A percentile compares a stretch with the other conserved stretches of the same genome.
Evolutionary conservation across 1,139 yeast species (phyloP).

Genomic region (Pichia sp.): DNA sequence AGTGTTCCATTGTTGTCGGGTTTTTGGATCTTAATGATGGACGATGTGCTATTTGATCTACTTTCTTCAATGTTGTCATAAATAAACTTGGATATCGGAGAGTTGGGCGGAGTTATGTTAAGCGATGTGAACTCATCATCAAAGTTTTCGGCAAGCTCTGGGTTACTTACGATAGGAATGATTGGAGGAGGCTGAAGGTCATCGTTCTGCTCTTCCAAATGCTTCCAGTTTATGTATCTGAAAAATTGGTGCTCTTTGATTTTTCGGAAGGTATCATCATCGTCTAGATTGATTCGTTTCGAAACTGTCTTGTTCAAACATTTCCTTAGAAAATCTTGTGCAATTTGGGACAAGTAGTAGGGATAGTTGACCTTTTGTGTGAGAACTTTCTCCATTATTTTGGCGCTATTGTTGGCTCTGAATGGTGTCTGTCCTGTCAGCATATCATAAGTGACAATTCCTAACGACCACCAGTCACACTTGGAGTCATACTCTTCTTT

Average conservation of each 20-base stretch:
- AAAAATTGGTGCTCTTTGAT: slow-evolving; percentile 74
- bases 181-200: slow-evolving; percentile 65
- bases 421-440: slow-evolving; percentile 93
- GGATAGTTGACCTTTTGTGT: slow-evolving; percentile 75
- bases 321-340: slow-evolving; percentile 72
- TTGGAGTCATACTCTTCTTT: slow-evolving; percentile 79
- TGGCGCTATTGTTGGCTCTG: slow-evolving; percentile 81
- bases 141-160: slow-evolving; percentile 87
- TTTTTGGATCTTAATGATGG: slow-evolving; percentile 25
- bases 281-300: slow-evolving; percentile 69
- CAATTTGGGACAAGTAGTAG: slow-evolving; percentile 76
- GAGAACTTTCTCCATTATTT: slow-evolving; percentile 74
- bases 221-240: slow-evolving; percentile 71
- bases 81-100: slow-evolving; percentile 22
- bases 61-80: slow-evolving; percentile 24
- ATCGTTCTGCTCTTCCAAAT: slow-evolving; percentile 42
- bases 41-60: slow-evolving; percentile 25
- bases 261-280: slow-evolving; percentile 34
- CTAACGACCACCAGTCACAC: slow-evolving; percentile 93
- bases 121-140: slow-evolving; percentile 84
- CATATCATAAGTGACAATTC: slow-evolving; percentile 82
- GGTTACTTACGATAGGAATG: slow-evolving; percentile 83
- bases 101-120: slow-evolving; percentile 32
- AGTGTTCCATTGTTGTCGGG: slow-evolving; percentile 18
- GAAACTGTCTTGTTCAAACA: slow-evolving; percentile 69